phyloP scores from a whole-genome alignment of 2,329 filamentous ascomycete genomes.

The Talaromyces sp. region DNA sequence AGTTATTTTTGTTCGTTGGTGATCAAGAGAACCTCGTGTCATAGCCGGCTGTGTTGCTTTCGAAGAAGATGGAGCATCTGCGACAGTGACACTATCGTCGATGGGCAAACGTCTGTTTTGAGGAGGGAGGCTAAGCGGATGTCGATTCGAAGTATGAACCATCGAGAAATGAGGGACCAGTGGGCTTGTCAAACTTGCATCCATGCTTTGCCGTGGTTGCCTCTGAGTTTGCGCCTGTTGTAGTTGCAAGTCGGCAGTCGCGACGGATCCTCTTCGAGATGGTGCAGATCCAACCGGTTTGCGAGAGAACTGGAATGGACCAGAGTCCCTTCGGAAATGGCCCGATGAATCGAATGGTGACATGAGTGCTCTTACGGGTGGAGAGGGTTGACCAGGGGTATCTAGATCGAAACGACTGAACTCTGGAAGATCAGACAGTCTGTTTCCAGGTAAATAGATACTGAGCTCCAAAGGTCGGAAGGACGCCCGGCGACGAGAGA shows the following conservation, averaged over 20 bases:
- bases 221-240: slow-evolving; percentile 4
- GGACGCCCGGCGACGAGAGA: slow-evolving; percentile 16
- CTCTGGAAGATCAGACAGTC: slow-evolving; percentile 41
- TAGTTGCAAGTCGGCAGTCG: slow-evolving; percentile 12
- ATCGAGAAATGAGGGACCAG: slow-evolving; percentile 13
- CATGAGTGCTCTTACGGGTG: slow-evolving; percentile 32
- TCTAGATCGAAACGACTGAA: slow-evolving; percentile 39
- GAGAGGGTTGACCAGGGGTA: slow-evolving; percentile 23
- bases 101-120: not conserved
- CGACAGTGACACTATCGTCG: not conserved
- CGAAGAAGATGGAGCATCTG: not conserved
- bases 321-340: slow-evolving; percentile 20
- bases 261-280: slow-evolving; percentile 16
- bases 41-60: not conserved
- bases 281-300: slow-evolving; percentile 35
- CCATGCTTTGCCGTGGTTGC: slow-evolving; percentile 3
- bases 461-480: slow-evolving; percentile 45
- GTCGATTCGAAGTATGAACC: not conserved
- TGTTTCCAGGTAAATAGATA: slow-evolving; percentile 42
- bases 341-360: slow-evolving; percentile 21
- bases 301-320: slow-evolving; percentile 29
- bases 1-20: slow-evolving; percentile 1
- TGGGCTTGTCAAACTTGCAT: slow-evolving; percentile 6
- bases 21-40: slow-evolving; percentile 3
- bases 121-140: not conserved